phyloP scores from a whole-genome alignment of 1,284 basidiomycete genomes.

The Dichomitus squalens region DNA sequence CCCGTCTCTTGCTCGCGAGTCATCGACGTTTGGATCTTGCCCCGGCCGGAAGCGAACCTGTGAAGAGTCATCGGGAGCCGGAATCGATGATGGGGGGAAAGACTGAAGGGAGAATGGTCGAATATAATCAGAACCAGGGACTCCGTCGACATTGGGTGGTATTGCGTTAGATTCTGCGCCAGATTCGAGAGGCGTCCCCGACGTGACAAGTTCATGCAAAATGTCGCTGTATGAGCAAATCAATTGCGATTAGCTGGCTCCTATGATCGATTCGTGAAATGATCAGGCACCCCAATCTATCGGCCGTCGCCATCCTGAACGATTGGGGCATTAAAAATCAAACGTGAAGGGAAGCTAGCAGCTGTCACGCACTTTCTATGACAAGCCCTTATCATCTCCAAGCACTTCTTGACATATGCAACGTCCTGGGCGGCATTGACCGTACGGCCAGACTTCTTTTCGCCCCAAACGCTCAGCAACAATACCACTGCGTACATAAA shows the following conservation, averaged over 20 bases:
- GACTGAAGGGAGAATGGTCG: background rate
- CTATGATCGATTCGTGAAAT: background rate
- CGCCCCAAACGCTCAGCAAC: slow-evolving; percentile 74
- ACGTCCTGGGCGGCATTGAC: slow-evolving; percentile 61
- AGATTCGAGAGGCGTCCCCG: slow-evolving; percentile 52
- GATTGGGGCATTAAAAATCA: background rate
- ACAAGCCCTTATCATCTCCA: slow-evolving; percentile 55
- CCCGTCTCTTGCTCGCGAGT: background rate
- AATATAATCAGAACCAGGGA: background rate
- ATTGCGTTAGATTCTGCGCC: background rate
- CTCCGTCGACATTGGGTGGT: background rate
- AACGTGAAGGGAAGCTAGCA: background rate
- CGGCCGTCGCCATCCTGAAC: slow-evolving; percentile 46
- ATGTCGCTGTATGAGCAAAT: slow-evolving; percentile 50
- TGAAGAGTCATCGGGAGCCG: background rate
- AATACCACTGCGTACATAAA: slow-evolving; percentile 71
- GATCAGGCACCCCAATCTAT: slow-evolving; percentile 39
- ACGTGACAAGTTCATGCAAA: slow-evolving; percentile 64
- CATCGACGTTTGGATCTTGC: background rate
- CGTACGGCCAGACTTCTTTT: slow-evolving; percentile 54
- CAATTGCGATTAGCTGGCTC: background rate
- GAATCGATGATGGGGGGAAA: background rate
- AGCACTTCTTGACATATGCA: slow-evolving; percentile 69
- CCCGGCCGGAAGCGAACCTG: background rate
- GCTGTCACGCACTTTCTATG: slow-evolving; percentile 46